phyloP scores from a whole-genome alignment of 768 basidiomycete species.

The Hygrophorus russula region DNA sequence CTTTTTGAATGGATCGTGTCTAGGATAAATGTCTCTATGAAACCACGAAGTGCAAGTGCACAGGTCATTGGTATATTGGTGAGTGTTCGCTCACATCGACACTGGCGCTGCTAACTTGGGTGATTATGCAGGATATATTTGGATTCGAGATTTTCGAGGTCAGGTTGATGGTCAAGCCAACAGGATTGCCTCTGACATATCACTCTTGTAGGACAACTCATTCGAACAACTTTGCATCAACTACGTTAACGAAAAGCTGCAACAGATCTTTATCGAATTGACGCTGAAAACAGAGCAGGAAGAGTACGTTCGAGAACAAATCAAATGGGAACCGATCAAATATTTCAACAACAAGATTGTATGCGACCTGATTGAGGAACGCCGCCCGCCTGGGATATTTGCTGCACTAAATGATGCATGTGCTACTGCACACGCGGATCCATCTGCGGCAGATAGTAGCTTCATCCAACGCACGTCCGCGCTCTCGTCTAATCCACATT shows the following conservation, averaged over 20 bases:
- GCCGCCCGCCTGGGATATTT: constrained; percentile 92
- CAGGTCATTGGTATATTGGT: constrained; percentile 92
- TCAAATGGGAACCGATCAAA: constrained; percentile 99
- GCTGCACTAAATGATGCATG: constrained; percentile 98
- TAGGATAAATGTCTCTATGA: constrained; percentile 94
- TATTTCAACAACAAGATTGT: constrained; percentile 99
- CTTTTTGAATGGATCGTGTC: constrained; percentile 99
- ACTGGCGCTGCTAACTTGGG: constrained; percentile 3
- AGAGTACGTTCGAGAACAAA: constrained; percentile 96
- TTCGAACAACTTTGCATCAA: constrained; percentile 99
- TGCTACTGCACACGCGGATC: constrained; percentile 96
- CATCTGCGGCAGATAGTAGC: constrained; percentile 90
- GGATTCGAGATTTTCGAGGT: constrained; percentile 99
- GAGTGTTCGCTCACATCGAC: constrained; percentile 13
- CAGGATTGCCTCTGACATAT: background rate
- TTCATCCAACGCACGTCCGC: constrained; percentile 85
- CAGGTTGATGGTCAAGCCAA: constrained; percentile 6
- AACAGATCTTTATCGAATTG: constrained; percentile 98
- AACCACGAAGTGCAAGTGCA: constrained; percentile 57
- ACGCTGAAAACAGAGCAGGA: constrained; percentile 99
- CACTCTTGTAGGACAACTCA: constrained; percentile 66
- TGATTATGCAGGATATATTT: constrained; percentile 74
- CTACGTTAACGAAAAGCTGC: constrained; percentile 99
- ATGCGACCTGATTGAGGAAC: constrained; percentile 95
- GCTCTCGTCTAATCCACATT: constrained; percentile 81